phyloP scores from a whole-genome alignment of 257 asterid genomes.

The Solanum megistacrolobum region DNA sequence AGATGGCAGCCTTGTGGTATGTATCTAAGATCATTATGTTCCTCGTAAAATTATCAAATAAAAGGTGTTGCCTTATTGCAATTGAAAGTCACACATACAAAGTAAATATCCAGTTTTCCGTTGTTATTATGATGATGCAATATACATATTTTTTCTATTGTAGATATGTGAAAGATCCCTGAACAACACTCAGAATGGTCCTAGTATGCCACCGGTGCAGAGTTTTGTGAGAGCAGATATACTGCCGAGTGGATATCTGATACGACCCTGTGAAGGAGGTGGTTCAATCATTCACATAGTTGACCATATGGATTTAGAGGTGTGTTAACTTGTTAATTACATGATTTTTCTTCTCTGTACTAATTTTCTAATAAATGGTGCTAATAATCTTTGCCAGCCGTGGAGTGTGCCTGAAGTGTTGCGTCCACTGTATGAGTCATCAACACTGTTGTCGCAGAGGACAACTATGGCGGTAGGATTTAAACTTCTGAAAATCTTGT shows the following conservation, averaged over 20 bases:
- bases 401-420: constrained; percentile 97
- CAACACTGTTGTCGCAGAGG: constrained; percentile 78
- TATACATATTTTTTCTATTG: neutral
- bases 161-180: constrained; percentile 92
- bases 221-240: constrained; percentile 83
- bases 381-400: constrained; percentile 39
- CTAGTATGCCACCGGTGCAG: constrained; percentile 85
- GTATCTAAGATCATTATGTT: neutral
- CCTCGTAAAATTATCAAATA: neutral
- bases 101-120: neutral
- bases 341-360: neutral
- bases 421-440: constrained; percentile 88
- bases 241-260: constrained; percentile 90
- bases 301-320: constrained; percentile 92
- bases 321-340: constrained; percentile 3
- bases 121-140: neutral
- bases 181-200: constrained; percentile 95
- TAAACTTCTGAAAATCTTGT: neutral
- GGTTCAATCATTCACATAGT: constrained; percentile 91
- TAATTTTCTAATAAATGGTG: neutral
- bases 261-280: constrained; percentile 97
- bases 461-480: constrained; percentile 73
- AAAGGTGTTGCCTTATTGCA: neutral
- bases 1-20: constrained; percentile 98
- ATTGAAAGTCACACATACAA: neutral